phyloP scores from a whole-genome alignment of 306 rosid species.

The Cercis canadensis region DNA sequence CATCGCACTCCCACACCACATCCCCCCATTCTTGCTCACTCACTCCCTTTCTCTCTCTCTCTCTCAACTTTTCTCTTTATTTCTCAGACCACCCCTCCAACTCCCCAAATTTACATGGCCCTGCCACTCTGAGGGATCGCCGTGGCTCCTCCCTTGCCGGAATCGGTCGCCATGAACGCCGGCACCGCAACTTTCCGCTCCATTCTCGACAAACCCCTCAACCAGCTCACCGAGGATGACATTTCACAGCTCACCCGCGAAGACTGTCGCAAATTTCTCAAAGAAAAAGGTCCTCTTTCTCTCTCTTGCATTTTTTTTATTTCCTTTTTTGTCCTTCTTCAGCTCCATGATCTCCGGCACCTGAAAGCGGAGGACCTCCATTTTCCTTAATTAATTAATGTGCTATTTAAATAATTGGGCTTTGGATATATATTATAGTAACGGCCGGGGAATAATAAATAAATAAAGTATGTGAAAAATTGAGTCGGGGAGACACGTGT shows the following conservation, averaged over 20 bases:
- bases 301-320: constrained; percentile 5
- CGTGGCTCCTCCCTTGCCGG: constrained; percentile 28
- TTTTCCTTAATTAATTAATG: constrained; percentile 18
- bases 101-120: constrained; percentile 26
- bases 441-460: neutral
- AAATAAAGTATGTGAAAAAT: neutral
- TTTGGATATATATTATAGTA: neutral
- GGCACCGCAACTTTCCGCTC: constrained; percentile 69
- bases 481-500: constrained; percentile 65
- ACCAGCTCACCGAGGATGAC: constrained; percentile 96
- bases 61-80: neutral
- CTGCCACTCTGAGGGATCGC: constrained; percentile 13
- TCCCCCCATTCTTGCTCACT: neutral
- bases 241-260: constrained; percentile 99
- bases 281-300: constrained; percentile 74
- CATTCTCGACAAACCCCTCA: constrained; percentile 89
- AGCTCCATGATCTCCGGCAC: constrained; percentile 63
- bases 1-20: constrained; percentile 20
- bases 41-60: constrained; percentile 5
- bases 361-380: constrained; percentile 37
- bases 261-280: constrained; percentile 95
- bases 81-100: constrained; percentile 25
- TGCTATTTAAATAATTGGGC: constrained; percentile 19
- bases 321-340: constrained; percentile 41
- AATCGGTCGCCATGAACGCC: constrained; percentile 69